Evolutionary conservation across 352 stramenopile species (phyloP).

Genomic region (Thraustochytrium striatum): DNA sequence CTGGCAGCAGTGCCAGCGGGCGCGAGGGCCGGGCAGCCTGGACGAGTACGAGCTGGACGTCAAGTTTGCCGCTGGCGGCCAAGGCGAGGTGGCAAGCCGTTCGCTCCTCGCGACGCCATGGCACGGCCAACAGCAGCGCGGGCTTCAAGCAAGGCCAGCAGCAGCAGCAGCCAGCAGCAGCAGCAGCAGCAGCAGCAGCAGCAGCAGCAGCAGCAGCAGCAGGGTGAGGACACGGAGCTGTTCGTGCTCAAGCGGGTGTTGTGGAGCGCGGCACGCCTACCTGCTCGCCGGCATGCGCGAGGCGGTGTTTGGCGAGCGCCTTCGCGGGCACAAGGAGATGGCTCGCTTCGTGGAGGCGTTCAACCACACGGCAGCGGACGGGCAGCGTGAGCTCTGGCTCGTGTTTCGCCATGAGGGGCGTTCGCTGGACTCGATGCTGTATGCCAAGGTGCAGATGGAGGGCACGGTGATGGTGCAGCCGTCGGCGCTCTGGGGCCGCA

Average conservation of each 20-base stretch:
- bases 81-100: conserved; percentile 42
- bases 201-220: too few relatives aligned
- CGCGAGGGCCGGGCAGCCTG: background rate
- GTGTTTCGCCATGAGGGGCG: conserved; percentile 38
- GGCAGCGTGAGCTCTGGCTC: background rate
- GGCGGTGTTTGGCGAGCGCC: conserved; percentile 22
- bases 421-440: conserved; percentile 30
- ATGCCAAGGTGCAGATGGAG: background rate
- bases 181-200: too few relatives aligned
- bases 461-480: conserved; percentile 8
- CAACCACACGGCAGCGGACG: background rate
- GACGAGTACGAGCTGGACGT: conserved; percentile 27
- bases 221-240: background rate
- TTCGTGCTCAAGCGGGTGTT: conserved; percentile 39
- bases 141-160: too few relatives aligned
- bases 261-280: background rate
- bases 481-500: conserved; percentile 29
- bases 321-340: background rate
- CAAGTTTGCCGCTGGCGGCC: conserved; percentile 19
- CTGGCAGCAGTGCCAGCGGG: too few relatives aligned
- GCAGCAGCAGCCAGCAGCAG: too few relatives aligned
- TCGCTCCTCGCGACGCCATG: too few relatives aligned
- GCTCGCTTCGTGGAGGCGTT: conserved; percentile 37
- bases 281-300: conserved; percentile 7
- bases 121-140: too few relatives aligned